Percentiles rank a stretch among this genome's conserved stretches.
Evolutionary conservation across 768 basidiomycete species (phyloP).

Genomic region (Myochromella boudieri): DNA sequence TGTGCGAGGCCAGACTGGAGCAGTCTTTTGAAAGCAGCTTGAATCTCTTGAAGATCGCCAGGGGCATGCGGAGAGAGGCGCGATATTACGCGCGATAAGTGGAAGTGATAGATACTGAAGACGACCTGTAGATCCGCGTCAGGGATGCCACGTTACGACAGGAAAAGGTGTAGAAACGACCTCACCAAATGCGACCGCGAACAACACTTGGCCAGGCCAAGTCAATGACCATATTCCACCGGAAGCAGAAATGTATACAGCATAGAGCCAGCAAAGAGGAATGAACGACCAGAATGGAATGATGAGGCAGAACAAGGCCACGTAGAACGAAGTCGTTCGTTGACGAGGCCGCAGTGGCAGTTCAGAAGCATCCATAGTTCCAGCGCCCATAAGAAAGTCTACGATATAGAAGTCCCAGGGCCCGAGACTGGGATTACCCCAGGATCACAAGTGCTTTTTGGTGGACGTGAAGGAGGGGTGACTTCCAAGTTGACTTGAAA

Average conservation of each 20-base stretch:
- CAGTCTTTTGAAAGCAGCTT: constrained; percentile 57
- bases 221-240: constrained; percentile 41
- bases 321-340: constrained; percentile 54
- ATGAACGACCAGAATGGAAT: constrained; percentile 63
- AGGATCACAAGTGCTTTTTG: no score
- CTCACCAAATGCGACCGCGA: constrained; percentile 58
- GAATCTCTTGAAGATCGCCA: constrained; percentile 56
- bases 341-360: constrained; percentile 31
- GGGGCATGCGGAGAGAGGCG: constrained; percentile 42
- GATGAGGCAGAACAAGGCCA: constrained; percentile 55
- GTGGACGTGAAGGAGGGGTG: no score
- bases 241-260: constrained; percentile 46
- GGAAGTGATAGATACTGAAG: constrained; percentile 66
- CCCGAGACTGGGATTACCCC: no score
- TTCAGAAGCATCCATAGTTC: constrained; percentile 39
- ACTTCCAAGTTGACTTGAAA: no score
- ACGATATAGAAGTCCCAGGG: no score
- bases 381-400: constrained; percentile 3
- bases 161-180: constrained; percentile 31
- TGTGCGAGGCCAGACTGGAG: constrained; percentile 64
- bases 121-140: constrained; percentile 43
- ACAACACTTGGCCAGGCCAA: constrained; percentile 36
- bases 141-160: neutral
- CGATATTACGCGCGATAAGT: constrained; percentile 48
- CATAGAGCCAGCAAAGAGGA: constrained; percentile 67